These are phyloP conservation scores for Hansenula anomala DNA, from an alignment of 1,139 yeast species.

Conservation along the genomic window DNA sequence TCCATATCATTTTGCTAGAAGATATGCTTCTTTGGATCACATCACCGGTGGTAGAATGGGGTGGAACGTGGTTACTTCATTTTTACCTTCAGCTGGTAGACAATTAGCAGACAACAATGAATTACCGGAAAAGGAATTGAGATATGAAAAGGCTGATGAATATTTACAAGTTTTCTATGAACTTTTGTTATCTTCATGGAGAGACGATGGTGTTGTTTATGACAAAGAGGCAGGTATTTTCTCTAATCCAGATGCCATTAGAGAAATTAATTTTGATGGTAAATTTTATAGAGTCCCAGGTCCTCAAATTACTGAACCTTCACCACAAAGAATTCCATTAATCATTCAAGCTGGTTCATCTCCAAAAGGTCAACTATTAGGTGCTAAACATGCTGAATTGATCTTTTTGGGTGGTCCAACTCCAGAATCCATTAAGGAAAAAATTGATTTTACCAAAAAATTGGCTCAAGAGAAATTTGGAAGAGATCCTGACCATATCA, in stretches of 20 bases:
- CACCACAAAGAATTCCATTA: constrained; percentile 38
- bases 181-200: constrained; percentile 36
- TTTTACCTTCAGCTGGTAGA: constrained; percentile 36
- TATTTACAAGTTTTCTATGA: constrained; percentile 34
- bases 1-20: constrained; percentile 40
- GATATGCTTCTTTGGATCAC: constrained; percentile 39
- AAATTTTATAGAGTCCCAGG: constrained; percentile 35
- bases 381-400: constrained; percentile 39
- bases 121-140: constrained; percentile 33
- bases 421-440: constrained; percentile 28
- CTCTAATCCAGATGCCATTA: constrained; percentile 31
- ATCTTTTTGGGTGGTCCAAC: constrained; percentile 31
- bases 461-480: constrained; percentile 26
- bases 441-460: constrained; percentile 27
- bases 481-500: constrained; percentile 27
- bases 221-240: constrained; percentile 28
- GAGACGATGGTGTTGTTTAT: constrained; percentile 35
- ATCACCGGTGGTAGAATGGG: constrained; percentile 39
- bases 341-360: constrained; percentile 44
- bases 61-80: constrained; percentile 38
- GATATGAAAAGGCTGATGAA: constrained; percentile 36
- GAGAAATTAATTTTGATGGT: constrained; percentile 33
- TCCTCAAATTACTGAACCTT: constrained; percentile 33
- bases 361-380: constrained; percentile 34
- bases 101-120: constrained; percentile 30